Percentiles rank a stretch among this genome's conserved stretches.
These are phyloP conservation scores for Musa acuminata DNA, from an alignment of 176 grass and related monocot species.

Conservation along the genomic window DNA sequence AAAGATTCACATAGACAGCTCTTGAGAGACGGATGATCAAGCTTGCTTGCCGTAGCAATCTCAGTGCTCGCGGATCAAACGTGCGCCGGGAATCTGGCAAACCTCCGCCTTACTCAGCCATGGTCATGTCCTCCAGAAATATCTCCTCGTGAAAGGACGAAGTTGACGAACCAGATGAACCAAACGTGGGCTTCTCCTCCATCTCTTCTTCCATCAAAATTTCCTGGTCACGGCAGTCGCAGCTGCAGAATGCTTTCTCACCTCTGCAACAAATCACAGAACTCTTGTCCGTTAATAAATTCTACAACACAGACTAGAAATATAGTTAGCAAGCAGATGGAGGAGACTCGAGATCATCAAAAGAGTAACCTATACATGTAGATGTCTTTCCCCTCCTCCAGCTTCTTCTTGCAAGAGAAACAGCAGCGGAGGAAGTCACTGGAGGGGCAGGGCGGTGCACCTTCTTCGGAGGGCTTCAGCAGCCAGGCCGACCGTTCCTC, in stretches of 20 bases:
- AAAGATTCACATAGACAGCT: slow-evolving; percentile 38
- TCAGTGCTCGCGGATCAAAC: slow-evolving; percentile 26
- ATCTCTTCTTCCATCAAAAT: slow-evolving; percentile 73
- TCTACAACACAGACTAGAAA: neutral
- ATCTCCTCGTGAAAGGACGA: slow-evolving; percentile 59
- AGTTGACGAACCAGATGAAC: slow-evolving; percentile 25
- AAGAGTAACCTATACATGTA: slow-evolving; percentile 88
- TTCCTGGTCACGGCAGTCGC: slow-evolving; percentile 62
- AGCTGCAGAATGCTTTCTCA: slow-evolving; percentile 93
- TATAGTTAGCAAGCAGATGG: neutral
- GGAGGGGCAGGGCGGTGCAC: slow-evolving; percentile 1
- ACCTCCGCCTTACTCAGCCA: slow-evolving; percentile 38
- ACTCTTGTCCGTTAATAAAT: neutral
- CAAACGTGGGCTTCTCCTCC: slow-evolving; percentile 44
- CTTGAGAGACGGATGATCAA: slow-evolving; percentile 34
- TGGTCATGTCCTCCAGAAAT: slow-evolving; percentile 66
- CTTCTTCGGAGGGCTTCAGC: slow-evolving; percentile 22
- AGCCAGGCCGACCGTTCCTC: slow-evolving; percentile 4
- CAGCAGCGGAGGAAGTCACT: slow-evolving; percentile 63
- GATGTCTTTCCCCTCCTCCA: slow-evolving; percentile 69
- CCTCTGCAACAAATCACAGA: slow-evolving; percentile 32
- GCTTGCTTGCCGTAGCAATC: slow-evolving; percentile 23
- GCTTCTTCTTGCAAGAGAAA: slow-evolving; percentile 74
- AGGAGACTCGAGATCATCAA: too few relatives aligned
- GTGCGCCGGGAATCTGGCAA: slow-evolving; percentile 2